These are phyloP conservation scores for Exophiala dermatitidis DNA, from an alignment of 2,329 filamentous ascomycete species.

Conservation along the genomic window DNA sequence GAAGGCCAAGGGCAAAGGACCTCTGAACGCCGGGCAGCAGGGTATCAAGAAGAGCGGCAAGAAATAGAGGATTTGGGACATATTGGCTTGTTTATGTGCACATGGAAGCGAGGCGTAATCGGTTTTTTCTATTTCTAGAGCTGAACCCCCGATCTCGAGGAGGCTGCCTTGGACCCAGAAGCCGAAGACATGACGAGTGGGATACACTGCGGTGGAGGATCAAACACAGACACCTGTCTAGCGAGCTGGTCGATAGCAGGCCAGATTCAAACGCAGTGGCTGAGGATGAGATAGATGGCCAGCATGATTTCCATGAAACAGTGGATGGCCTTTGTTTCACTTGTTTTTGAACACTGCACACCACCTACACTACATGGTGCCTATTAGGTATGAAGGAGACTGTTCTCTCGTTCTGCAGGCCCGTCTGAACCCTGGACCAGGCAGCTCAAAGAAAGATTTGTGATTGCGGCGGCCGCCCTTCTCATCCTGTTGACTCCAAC, in stretches of 20 bases:
- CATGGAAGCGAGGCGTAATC: constrained; percentile 18
- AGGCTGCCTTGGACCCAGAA: not conserved
- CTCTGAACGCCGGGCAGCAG: constrained; percentile 72
- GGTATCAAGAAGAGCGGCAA: constrained; percentile 99
- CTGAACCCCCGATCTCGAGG: not conserved
- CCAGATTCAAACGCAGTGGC: not conserved
- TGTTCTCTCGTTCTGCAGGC: too few relatives aligned
- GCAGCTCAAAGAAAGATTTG: too few relatives aligned
- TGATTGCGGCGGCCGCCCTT: too few relatives aligned
- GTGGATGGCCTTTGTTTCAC: too few relatives aligned
- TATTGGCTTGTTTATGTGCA: constrained; percentile 3
- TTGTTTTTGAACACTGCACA: too few relatives aligned
- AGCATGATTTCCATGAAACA: too few relatives aligned
- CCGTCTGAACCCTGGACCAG: too few relatives aligned
- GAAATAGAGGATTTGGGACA: constrained; percentile 39
- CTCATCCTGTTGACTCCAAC: too few relatives aligned
- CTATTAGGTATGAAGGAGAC: too few relatives aligned
- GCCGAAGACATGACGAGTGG: not conserved
- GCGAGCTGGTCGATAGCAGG: not conserved
- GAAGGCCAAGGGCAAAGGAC: constrained; percentile 80
- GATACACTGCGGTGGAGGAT: not conserved
- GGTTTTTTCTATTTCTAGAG: constrained; percentile 2
- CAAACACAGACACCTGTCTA: too few relatives aligned
- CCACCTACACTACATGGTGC: too few relatives aligned
- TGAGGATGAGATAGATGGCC: too few relatives aligned